These are phyloP conservation scores for Jimgerdemannia lactiflua DNA, from an alignment of 192 early-diverging fungal genomes.

Conservation along the genomic window DNA sequence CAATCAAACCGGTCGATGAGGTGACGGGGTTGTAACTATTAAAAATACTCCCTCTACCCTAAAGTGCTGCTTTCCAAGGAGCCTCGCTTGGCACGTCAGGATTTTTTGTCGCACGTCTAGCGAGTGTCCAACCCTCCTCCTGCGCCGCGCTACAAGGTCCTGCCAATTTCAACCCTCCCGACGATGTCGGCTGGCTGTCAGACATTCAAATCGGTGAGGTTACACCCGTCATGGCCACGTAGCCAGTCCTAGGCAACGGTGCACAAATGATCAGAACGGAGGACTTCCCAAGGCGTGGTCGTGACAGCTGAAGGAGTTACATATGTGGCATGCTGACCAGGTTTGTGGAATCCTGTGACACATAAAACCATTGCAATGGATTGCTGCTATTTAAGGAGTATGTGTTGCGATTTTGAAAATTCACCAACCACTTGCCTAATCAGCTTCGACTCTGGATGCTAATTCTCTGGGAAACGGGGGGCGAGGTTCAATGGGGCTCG, in stretches of 20 bases:
- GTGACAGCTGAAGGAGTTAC: background rate
- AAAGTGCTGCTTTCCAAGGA: too few species aligned
- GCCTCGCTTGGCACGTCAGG: background rate
- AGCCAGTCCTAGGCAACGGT: background rate
- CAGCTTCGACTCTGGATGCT: background rate
- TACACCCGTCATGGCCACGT: background rate
- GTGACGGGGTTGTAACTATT: background rate
- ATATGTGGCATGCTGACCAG: background rate
- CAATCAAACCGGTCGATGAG: background rate
- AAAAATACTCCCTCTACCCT: background rate
- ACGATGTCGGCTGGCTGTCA: background rate
- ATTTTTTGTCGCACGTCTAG: background rate
- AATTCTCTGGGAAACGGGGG: too few species aligned
- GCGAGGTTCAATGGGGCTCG: background rate
- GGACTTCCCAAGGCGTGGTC: background rate
- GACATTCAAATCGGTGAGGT: background rate
- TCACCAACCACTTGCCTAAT: background rate
- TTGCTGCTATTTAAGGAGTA: background rate
- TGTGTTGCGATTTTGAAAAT: background rate
- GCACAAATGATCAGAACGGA: background rate
- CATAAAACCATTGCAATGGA: background rate
- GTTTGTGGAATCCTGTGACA: background rate
- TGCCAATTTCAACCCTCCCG: background rate
- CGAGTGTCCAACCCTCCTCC: background rate
- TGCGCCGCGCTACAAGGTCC: background rate